Evolutionary conservation across 208 protist genomes (phyloP), one percentile per base, ranked within the genome.

Genomic region (Crithidia fasciculata): DNA sequence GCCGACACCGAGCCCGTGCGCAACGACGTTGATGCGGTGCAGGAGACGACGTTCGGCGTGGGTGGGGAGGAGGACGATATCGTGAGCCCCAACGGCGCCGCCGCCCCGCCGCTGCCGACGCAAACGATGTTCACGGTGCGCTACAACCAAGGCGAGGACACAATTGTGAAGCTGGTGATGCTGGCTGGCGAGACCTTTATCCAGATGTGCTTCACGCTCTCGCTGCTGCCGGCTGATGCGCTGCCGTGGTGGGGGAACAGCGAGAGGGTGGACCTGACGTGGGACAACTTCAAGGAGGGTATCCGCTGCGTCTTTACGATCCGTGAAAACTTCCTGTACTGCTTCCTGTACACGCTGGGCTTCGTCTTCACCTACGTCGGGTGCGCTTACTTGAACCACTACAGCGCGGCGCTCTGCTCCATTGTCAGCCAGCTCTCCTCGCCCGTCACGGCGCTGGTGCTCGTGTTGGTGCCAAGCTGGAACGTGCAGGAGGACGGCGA

Each of bases 161-260:
- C 87, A 49, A 81, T 83, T 44, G 91, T 96, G 7, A 96, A 96
- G 79, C 75, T 93, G 50, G 77, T 96, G 16, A 93, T 96, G 91
- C 69, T 96, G 49, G 74, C 87, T 2, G 79, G 69, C 5, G 89
- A 87, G 66, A 93, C 87, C 28, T 79, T 72, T 28, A 60, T 89
- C 13, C 88, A 94, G 80, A 69, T 90, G 69, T 72, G 81, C 57
- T 81, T 92, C 36, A 89, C 85, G 53, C 68, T 94, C 19, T 37
- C 68, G 7, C 74, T 93, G 57, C 86, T 96, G 60, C 91, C 91
- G 8, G 87, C 84, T 13, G 91, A 96, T 64, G 87, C 87, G 55
- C 72, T 96, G 64, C 86, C 88, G 71, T 93, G 85, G 85, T 94
- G 81, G 81, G 89, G 91, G 12, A 86, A 84, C 69, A 94, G 87